Evolutionary conservation across 1,284 basidiomycete species (phyloP), one percentile per base, ranked within the genome.

Genomic region (Fistulinella cinereoalba): DNA sequence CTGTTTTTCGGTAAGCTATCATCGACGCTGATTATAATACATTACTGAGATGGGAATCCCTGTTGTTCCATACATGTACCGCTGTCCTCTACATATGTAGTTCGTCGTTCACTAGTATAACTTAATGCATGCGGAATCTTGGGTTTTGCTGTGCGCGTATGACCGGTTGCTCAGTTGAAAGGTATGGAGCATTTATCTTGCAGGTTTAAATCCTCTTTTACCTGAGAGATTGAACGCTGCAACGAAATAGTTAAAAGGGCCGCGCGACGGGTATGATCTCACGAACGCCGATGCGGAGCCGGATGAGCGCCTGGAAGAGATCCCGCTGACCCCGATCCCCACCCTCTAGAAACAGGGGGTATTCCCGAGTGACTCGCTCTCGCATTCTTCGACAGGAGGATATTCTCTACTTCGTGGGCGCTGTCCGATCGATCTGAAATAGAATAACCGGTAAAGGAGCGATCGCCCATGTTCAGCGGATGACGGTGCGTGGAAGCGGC

Each of bases 341-440:
- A 69, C 19, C 62, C 66, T 32, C 51, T 55, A 28, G 56, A 50
- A 41, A 42, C 29, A 18, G 52, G 50, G 6, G 56, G 54, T 29
- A 48, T 28, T 29, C 46, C 51, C 41, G 52, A 27, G 25, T 47
- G 43, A n/a, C 46, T 49, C 28, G 44, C 53, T 50, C 56, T 54
- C 33, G 44, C 43, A 29, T 46, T 42, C 43, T 57, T 67, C 10
- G 68, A 58, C 23, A 68, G 63, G 24, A 87, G 69, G 44, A 86
- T 57, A 47, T 77, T 76, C 58, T 88, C 86, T 10, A 87, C 81
- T 57, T 88, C 86, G 39, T 79, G 77, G 0, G 75, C 74, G 58
- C 82, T 85, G 44, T 80, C 78, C 22, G 86, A 86, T 24, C 72
- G 76, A 51, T 86, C 84, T 27, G 85, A 78, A 37, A 73, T 60